Evolutionary conservation across 768 basidiomycete species (phyloP), one percentile per base, ranked within the genome.

Genomic region (Tulasnella sp.): DNA sequence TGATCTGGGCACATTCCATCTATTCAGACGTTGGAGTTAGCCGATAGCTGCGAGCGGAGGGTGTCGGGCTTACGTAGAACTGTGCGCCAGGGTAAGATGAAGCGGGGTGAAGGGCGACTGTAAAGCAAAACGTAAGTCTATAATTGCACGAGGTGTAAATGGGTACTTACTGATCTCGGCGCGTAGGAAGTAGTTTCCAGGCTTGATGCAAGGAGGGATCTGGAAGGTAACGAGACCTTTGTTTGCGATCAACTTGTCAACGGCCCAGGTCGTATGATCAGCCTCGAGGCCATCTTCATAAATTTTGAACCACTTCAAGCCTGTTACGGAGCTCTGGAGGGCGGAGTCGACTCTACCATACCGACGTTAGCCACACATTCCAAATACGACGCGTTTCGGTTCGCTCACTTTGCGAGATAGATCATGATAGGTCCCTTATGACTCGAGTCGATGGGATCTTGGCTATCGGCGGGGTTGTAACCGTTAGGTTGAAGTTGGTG

Each of bases 381-480:
- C n/a, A n/a, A n/a, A n/a, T n/a, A n/a, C n/a, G n/a, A n/a, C n/a
- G n/a, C n/a, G n/a, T n/a, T n/a, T n/a, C n/a, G 41, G 9, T 43
- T n/a, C 25, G 34, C 19, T 11, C 6, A 49, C 73, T 54, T 66
- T 77, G 55, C 55, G 77, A 79, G 69, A 64, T 78, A 79, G 2
- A 73, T 68, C 12, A 78, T 62, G 29, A 78, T 68, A 15, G 78
- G 78, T 0, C 77, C 79, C 43, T 79, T 74, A 67, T 80, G 79
- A 12, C 29, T 34, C 29, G 46, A 36, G 17, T 36, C 78, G 45
- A 80, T 73, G 4, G 75, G 73, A 57, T 75, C 74, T 1, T 69
- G 69, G n/a, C 75, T 70, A 67, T 80, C 78, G 6, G 39, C 25
- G 27, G 55, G 17, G 27, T 57, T 32, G 35, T 57, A 57, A 17